A percentile compares a stretch with the other conserved stretches of the same genome.
Conservation (phyloP, 352 stramenopile genomes). For the Phytophthora sansomeana region DNA sequence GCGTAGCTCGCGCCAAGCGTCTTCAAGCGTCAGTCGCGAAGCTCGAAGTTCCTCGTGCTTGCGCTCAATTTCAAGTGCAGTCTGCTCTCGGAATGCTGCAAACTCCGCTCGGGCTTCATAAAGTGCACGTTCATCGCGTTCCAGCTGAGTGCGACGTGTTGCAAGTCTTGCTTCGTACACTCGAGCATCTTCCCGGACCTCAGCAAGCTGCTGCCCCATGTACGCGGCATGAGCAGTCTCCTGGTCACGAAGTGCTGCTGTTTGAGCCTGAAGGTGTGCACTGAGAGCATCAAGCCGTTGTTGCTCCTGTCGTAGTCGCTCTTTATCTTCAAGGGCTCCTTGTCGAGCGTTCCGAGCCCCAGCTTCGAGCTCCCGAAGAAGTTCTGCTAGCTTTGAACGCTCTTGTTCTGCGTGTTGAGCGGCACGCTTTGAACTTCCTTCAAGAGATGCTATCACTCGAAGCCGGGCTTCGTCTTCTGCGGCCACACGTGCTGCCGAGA, state of each 20-base stretch:
- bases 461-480: constrained; percentile 61
- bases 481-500: constrained; percentile 30
- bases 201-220: constrained; percentile 51
- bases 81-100: constrained; percentile 60
- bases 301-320: constrained; percentile 77
- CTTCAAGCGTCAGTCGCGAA: constrained; percentile 43
- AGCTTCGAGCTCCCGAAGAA: constrained; percentile 61
- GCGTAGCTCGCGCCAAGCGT: constrained; percentile 44
- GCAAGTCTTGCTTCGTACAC: constrained; percentile 52
- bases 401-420: constrained; percentile 70
- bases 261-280: constrained; percentile 76
- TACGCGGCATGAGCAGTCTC: constrained; percentile 51
- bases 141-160: constrained; percentile 44
- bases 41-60: constrained; percentile 40
- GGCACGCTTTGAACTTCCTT: constrained; percentile 60
- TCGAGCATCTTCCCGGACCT: constrained; percentile 54
- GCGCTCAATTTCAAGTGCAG: constrained; percentile 42
- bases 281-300: constrained; percentile 64
- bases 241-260: constrained; percentile 55
- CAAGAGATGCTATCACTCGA: constrained; percentile 71
- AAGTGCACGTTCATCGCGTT: constrained; percentile 57
- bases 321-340: constrained; percentile 76
- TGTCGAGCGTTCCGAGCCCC: constrained; percentile 60
- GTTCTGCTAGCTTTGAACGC: constrained; percentile 56
- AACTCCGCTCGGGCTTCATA: constrained; percentile 62